Percentiles rank a stretch among this genome's conserved stretches.
These are phyloP conservation scores for Arabis alpina DNA, from an alignment of 345 rosid genomes.

Conservation along the genomic window DNA sequence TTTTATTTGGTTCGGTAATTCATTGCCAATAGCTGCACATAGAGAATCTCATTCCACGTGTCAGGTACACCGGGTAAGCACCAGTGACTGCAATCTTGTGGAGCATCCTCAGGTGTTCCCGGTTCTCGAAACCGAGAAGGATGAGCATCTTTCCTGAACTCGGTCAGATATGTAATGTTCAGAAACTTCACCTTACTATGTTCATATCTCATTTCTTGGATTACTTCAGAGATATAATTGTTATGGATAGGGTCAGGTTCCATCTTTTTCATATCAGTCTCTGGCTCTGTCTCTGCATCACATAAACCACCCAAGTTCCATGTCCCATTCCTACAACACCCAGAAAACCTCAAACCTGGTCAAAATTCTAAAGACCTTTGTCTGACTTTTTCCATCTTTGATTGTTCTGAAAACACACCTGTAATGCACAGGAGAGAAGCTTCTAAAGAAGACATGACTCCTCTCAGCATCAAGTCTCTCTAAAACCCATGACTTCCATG, in stretches of 20 bases:
- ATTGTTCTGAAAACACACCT: conserved; percentile 47
- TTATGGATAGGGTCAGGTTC: conserved; percentile 62
- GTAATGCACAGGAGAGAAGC: conserved; percentile 84
- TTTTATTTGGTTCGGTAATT: conserved; percentile 41
- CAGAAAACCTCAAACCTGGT: conserved; percentile 20
- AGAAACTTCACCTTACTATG: conserved; percentile 58
- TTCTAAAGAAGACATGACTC: conserved; percentile 69
- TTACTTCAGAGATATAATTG: conserved; percentile 54
- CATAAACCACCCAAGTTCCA: conserved; percentile 79
- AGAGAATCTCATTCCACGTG: conserved; percentile 82
- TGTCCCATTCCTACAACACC: conserved; percentile 60
- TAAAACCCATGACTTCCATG: conserved; percentile 66
- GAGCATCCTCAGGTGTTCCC: conserved; percentile 62
- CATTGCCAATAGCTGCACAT: conserved; percentile 63
- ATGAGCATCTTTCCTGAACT: conserved; percentile 73
- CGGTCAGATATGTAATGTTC: conserved; percentile 75
- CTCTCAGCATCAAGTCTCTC: conserved; percentile 50
- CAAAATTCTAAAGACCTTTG: neutral
- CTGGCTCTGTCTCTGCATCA: conserved; percentile 64
- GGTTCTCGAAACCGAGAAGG: conserved; percentile 79
- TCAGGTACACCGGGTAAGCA: conserved; percentile 92
- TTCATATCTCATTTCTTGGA: conserved; percentile 52
- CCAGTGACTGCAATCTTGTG: conserved; percentile 97
- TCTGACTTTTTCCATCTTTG: neutral
- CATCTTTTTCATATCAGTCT: conserved; percentile 46